Evolutionary conservation across 441 rosid species (phyloP).

Genomic region (Biscutella laevigata): DNA sequence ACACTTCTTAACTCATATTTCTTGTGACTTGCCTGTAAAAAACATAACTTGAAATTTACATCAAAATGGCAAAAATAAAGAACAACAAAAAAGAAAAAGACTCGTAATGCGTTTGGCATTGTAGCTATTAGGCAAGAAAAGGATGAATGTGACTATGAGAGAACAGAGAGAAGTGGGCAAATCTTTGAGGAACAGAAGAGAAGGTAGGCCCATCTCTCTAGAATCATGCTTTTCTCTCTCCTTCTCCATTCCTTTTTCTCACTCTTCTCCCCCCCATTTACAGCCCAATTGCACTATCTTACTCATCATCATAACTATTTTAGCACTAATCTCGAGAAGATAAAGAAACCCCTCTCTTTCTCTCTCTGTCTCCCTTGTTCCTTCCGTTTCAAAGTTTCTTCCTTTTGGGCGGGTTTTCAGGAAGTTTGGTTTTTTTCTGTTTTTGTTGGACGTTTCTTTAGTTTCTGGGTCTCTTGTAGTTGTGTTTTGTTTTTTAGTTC

Average conservation of each 20-base stretch:
- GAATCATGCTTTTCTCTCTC: constrained; percentile 26
- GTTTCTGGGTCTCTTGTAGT: constrained; percentile 7
- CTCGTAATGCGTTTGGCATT: not conserved
- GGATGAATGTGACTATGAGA: not conserved
- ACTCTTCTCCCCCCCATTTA: constrained; percentile 6
- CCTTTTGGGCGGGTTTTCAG: constrained; percentile 23
- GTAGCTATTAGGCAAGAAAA: constrained; percentile 8
- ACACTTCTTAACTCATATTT: no score
- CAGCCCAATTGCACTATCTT: constrained; percentile 24
- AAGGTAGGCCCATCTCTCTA: constrained; percentile 23
- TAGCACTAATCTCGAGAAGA: constrained; percentile 20
- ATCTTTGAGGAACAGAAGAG: not conserved
- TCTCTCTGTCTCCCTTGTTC: not conserved
- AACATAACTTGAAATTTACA: not conserved
- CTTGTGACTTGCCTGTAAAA: not conserved
- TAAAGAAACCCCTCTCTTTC: not conserved
- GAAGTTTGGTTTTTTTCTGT: constrained; percentile 3
- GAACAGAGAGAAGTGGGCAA: constrained; percentile 8
- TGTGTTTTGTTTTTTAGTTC: constrained; percentile 6
- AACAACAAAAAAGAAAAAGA: not conserved
- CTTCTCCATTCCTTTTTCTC: not conserved
- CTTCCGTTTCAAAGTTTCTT: constrained; percentile 21
- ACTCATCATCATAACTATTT: constrained; percentile 16
- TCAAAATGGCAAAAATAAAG: not conserved
- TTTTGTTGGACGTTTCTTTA: constrained; percentile 10